Evolutionary conservation across 2,329 filamentous ascomycete species (phyloP).

Genomic region (Hortaea sp.): DNA sequence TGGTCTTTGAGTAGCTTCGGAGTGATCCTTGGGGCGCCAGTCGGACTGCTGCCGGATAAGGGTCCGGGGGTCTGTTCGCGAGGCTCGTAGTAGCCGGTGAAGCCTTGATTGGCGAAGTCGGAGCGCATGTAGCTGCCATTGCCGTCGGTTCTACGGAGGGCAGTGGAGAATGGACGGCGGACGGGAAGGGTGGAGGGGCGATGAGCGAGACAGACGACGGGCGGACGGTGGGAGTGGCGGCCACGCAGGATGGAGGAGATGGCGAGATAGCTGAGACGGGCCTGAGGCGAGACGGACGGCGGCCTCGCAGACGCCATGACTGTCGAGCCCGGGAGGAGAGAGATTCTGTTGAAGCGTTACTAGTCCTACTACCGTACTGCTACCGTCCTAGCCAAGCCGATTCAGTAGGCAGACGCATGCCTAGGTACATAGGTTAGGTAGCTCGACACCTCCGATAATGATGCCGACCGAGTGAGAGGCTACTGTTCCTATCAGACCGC

Average conservation of each 20-base stretch:
- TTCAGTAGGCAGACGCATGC: too few relatives aligned
- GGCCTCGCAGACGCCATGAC: background rate
- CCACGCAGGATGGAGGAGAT: slow-evolving; percentile 22
- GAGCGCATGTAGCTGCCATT: slow-evolving; percentile 46
- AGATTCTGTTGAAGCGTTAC: too few relatives aligned
- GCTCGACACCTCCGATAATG: too few relatives aligned
- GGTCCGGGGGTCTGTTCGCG: slow-evolving; percentile 52
- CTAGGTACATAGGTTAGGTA: too few relatives aligned
- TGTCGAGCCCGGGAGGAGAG: background rate
- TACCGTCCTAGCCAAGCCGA: too few relatives aligned
- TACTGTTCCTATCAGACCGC: too few relatives aligned
- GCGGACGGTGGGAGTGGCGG: slow-evolving; percentile 5
- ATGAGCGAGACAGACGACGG: background rate
- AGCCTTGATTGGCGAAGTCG: slow-evolving; percentile 54
- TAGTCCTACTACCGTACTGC: too few relatives aligned
- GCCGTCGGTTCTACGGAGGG: slow-evolving; percentile 24
- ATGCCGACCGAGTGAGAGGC: too few relatives aligned
- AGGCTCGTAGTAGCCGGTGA: slow-evolving; percentile 53
- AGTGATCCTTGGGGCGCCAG: slow-evolving; percentile 49
- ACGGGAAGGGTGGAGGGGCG: slow-evolving; percentile 5
- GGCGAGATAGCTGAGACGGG: slow-evolving; percentile 31
- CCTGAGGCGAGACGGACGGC: slow-evolving; percentile 21
- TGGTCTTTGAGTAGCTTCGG: slow-evolving; percentile 69
- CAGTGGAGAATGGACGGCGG: slow-evolving; percentile 23
- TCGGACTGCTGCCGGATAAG: slow-evolving; percentile 48